Evolutionary conservation across 495 filamentous ascomycete genomes (phyloP), one percentile per base, ranked within the genome.

Genomic region (Massariosphaeria phaeospora): DNA sequence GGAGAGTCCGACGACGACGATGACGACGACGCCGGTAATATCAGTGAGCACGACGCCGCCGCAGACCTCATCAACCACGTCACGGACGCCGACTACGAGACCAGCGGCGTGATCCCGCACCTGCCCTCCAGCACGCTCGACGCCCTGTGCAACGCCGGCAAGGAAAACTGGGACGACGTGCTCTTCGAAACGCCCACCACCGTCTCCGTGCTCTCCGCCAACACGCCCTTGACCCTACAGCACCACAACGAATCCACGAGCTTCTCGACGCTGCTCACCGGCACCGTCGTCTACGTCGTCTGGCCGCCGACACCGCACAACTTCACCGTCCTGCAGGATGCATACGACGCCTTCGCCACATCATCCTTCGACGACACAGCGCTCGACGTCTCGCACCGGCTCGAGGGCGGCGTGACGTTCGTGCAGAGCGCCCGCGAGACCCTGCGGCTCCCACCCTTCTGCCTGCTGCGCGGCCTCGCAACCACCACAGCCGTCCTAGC

Each of bases 221-320:
- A 45, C 26, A 33, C 25, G 7, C 27, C 35, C 29, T 4, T 45
- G 2, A 10, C 7, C 6, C 50, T 53, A 3, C 50, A 53, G 29
- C 50, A 53, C 21, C 18, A 23, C 29, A 53, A 36, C 21, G 50
- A 53, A 26, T n/a, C 38, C 2, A 27, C 9, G 10, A 45, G 15
- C 15, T 45, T 25, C 39, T 24, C 29, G 1, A 53, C 50, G 5
- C 26, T 53, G 1, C 18, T 45, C 6, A 34, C 39, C 10, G 50
- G 50, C 1, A 9, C 15, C 2, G 25, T 45, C 3, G 13, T 38
- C 9, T 44, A 23, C 15, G n/a, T 53, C 2, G 29, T 53, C 26
- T 53, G 50, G 50, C 50, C 50, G 4, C 50, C 50, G 1, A 45
- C 25, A 2, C 5, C 11, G 20, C 25, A 34, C 12, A 53, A 53